phyloP scores from a whole-genome alignment of 352 stramenopile genomes.

The Phytophthora pistaciae region DNA sequence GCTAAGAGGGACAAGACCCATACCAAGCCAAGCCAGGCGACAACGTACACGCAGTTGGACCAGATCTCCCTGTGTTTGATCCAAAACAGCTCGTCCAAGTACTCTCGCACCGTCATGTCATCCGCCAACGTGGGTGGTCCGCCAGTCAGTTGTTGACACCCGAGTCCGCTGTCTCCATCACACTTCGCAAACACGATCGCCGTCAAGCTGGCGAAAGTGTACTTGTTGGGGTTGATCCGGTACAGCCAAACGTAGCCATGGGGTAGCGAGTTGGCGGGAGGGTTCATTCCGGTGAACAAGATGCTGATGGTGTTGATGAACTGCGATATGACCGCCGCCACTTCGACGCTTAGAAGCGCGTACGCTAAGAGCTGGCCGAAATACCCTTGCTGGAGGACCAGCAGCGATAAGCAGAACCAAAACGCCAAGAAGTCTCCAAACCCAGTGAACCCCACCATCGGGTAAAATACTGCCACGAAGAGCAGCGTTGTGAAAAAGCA shows the following conservation, averaged over 20 bases:
- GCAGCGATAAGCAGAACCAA: constrained; percentile 51
- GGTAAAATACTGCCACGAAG: constrained; percentile 62
- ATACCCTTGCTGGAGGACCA: constrained; percentile 55
- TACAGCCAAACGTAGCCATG: constrained; percentile 48
- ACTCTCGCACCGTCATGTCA: constrained; percentile 39
- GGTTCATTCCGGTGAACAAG: constrained; percentile 48
- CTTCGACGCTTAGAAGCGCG: constrained; percentile 32
- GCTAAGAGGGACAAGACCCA: too few species aligned
- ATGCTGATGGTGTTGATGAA: constrained; percentile 47
- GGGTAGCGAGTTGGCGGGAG: constrained; percentile 36
- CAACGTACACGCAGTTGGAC: constrained; percentile 24
- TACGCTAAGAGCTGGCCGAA: constrained; percentile 54
- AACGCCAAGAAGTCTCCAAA: constrained; percentile 45
- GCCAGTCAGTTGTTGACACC: constrained; percentile 34
- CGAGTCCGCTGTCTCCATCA: constrained; percentile 18
- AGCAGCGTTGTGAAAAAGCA: constrained; percentile 59
- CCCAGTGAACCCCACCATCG: constrained; percentile 56
- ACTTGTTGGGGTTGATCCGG: constrained; percentile 42
- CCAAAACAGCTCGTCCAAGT: constrained; percentile 34
- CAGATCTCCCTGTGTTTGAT: constrained; percentile 43
- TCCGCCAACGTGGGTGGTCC: constrained; percentile 27
- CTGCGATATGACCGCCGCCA: constrained; percentile 37
- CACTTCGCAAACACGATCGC: constrained; percentile 36
- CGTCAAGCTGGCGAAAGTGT: constrained; percentile 35
- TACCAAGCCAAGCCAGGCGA: constrained; percentile 19